Evolutionary conservation across 179 eudicot genomes (phyloP).

Genomic region (Silene noctiflora): DNA sequence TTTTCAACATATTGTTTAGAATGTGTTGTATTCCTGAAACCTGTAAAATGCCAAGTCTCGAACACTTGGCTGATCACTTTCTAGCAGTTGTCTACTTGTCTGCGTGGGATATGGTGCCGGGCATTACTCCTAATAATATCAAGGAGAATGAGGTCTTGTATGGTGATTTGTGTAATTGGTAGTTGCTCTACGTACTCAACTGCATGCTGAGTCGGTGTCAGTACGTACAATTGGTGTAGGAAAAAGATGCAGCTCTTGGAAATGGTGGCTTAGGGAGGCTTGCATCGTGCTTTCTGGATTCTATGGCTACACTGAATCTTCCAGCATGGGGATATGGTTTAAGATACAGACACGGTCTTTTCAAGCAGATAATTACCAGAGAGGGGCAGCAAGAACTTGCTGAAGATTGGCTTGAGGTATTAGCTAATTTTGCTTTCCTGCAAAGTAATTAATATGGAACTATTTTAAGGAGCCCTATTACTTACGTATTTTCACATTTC

Average conservation of each 20-base stretch:
- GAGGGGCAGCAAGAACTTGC: slow-evolving; percentile 86
- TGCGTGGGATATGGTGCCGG: background rate
- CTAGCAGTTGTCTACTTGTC: background rate
- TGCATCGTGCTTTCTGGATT: slow-evolving; percentile 93
- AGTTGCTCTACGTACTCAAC: background rate
- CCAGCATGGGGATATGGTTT: slow-evolving; percentile 99
- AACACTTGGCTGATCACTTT: background rate
- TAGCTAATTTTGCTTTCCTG: slow-evolving; percentile 17
- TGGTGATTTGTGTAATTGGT: slow-evolving; percentile 2
- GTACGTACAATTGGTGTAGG: slow-evolving; percentile 36
- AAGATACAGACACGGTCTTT: slow-evolving; percentile 90
- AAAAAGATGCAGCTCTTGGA: slow-evolving; percentile 98
- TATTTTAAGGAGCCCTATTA: background rate
- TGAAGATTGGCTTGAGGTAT: slow-evolving; percentile 97
- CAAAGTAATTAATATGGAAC: slow-evolving; percentile 5
- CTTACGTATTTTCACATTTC: background rate
- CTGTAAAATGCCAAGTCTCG: background rate
- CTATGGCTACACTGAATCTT: slow-evolving; percentile 90
- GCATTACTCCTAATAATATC: background rate
- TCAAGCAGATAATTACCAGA: slow-evolving; percentile 78
- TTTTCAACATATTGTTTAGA: too few species aligned
- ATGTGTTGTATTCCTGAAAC: background rate
- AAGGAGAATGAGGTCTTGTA: background rate
- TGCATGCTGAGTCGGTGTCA: slow-evolving; percentile 2
- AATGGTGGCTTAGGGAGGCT: slow-evolving; percentile 99